A percentile compares a stretch with the other conserved stretches of the same genome.
These are phyloP conservation scores for Colletotrichum karsti DNA, from an alignment of 2,329 filamentous ascomycete genomes.

Conservation along the genomic window DNA sequence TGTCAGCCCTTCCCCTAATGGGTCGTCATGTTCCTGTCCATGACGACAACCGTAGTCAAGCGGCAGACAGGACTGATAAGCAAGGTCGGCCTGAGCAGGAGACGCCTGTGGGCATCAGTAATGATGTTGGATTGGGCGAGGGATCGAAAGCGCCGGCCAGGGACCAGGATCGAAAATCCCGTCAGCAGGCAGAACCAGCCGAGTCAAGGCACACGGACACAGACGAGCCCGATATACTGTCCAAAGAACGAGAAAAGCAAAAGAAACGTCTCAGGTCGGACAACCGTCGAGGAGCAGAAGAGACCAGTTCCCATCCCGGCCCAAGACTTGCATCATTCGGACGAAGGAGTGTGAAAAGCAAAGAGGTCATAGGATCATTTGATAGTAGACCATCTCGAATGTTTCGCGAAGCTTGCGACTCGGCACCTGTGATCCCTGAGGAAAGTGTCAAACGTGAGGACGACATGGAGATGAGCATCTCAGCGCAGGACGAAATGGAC, in stretches of 20 bases:
- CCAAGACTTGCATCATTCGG: constrained; percentile 49
- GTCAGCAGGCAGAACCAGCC: neutral
- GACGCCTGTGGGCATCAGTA: no score
- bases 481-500: neutral
- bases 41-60: neutral
- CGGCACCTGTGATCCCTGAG: neutral
- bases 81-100: no score
- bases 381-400: neutral
- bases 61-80: neutral
- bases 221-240: neutral
- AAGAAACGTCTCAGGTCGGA: neutral
- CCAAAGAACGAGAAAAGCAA: no score
- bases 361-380: constrained; percentile 53
- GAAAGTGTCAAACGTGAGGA: neutral
- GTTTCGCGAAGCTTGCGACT: neutral
- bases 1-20: neutral
- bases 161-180: no score
- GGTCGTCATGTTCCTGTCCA: neutral
- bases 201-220: neutral
- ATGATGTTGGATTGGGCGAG: no score
- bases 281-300: neutral
- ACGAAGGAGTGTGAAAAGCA: constrained; percentile 54
- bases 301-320: constrained; percentile 11
- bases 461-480: neutral
- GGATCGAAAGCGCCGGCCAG: neutral